Evolutionary conservation across 441 rosid species (phyloP).

Genomic region (Populus hybrid): DNA sequence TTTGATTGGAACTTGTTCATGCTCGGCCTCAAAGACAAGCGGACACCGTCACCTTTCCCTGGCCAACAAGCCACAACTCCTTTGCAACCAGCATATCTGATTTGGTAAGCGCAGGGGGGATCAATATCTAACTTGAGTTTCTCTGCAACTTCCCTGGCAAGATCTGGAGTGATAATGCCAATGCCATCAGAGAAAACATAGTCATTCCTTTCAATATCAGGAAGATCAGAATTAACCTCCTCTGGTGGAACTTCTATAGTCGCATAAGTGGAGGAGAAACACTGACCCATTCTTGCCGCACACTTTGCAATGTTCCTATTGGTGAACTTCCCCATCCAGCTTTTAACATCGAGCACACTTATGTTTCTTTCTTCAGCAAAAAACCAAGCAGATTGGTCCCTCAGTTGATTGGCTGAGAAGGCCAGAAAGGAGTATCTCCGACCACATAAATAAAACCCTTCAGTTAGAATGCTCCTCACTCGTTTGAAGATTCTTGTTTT

Average conservation of each 20-base stretch:
- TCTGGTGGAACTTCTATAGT: slow-evolving; percentile 59
- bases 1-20: slow-evolving; percentile 69
- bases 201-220: slow-evolving; percentile 54
- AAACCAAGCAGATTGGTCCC: slow-evolving; percentile 95
- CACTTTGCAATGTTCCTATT: slow-evolving; percentile 70
- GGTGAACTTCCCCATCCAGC: slow-evolving; percentile 86
- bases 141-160: slow-evolving; percentile 68
- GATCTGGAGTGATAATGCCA: slow-evolving; percentile 79
- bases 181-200: slow-evolving; percentile 91
- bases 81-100: slow-evolving; percentile 90
- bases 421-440: slow-evolving; percentile 81
- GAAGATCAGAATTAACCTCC: slow-evolving; percentile 43
- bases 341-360: slow-evolving; percentile 39
- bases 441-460: slow-evolving; percentile 79
- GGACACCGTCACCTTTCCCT: slow-evolving; percentile 47
- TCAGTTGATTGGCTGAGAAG: slow-evolving; percentile 87
- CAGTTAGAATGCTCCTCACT: slow-evolving; percentile 54
- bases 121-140: slow-evolving; percentile 55
- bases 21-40: slow-evolving; percentile 63
- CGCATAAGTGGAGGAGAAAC: slow-evolving; percentile 94
- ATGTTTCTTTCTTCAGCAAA: slow-evolving; percentile 63
- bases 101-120: slow-evolving; percentile 82
- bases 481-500: slow-evolving; percentile 73
- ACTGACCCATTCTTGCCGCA: slow-evolving; percentile 96
- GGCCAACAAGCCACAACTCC: slow-evolving; percentile 99